Conservation (phyloP, 148 eudicot species). For the Vaccinium macrocarpon region DNA sequence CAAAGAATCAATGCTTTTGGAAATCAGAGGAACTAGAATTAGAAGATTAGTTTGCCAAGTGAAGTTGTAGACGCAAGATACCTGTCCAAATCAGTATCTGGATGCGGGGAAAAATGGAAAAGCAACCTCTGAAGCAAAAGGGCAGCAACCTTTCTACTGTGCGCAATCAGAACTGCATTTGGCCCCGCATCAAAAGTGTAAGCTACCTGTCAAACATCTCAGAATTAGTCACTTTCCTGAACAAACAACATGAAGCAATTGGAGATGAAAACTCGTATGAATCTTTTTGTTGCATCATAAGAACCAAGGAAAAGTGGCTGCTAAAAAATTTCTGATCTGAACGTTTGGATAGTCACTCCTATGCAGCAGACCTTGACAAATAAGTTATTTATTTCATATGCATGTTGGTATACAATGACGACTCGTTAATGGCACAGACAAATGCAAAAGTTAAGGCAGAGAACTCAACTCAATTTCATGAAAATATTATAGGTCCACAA, state of each 20-base stretch:
- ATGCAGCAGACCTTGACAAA: neutral
- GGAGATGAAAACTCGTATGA: neutral
- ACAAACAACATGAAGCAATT: conserved; percentile 6
- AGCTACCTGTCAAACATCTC: conserved; percentile 59
- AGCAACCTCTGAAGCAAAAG: conserved; percentile 73
- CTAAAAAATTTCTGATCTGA: neutral
- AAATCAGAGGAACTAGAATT: neutral
- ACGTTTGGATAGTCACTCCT: neutral
- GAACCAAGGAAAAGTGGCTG: neutral
- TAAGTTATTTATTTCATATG: neutral
- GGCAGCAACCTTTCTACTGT: conserved; percentile 66
- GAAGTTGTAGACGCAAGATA: conserved; percentile 13
- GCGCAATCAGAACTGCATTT: conserved; percentile 62
- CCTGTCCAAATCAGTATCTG: conserved; percentile 73
- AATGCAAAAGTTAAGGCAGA: neutral
- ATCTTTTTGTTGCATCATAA: neutral
- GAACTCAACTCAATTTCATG: conserved; percentile 1
- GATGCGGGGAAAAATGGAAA: conserved; percentile 69
- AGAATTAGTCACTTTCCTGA: conserved; percentile 8
- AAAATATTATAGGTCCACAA: neutral
- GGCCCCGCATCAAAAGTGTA: conserved; percentile 87
- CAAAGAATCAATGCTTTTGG: neutral
- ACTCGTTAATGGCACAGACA: neutral
- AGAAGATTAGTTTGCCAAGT: neutral
- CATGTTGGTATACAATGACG: neutral